Percentiles rank a stretch among this genome's conserved stretches.
Evolutionary conservation across 306 rosid species (phyloP).

Genomic region (Cucurbita maxima): DNA sequence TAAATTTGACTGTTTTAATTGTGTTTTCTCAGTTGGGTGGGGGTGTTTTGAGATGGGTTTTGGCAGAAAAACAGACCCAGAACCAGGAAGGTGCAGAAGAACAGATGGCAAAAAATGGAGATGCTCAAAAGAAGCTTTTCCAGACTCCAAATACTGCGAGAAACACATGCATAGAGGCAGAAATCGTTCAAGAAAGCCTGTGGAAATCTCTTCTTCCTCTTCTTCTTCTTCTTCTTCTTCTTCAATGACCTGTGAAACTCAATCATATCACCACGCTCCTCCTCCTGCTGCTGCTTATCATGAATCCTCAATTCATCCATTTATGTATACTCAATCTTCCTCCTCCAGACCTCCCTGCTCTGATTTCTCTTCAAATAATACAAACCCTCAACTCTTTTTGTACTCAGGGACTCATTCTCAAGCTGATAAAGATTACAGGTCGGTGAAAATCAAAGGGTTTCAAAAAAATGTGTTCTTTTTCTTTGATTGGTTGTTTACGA

Average conservation of each 20-base stretch:
- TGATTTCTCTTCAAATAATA: constrained; percentile 29
- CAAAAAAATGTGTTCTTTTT: not conserved
- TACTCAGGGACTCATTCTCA: constrained; percentile 39
- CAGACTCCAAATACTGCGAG: constrained; percentile 97
- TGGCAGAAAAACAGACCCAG: constrained; percentile 94
- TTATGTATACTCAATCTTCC: constrained; percentile 30
- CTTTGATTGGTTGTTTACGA: not conserved
- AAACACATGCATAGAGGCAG: constrained; percentile 99
- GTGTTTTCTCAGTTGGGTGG: constrained; percentile 65
- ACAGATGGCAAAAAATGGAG: constrained; percentile 99
- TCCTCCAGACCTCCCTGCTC: constrained; percentile 39
- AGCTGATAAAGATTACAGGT: constrained; percentile 61
- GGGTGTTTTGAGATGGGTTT: constrained; percentile 90
- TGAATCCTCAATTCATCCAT: constrained; percentile 35
- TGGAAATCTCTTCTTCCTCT: constrained; percentile 58
- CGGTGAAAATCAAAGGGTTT: not conserved
- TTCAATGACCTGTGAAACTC: constrained; percentile 27
- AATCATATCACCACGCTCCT: constrained; percentile 19
- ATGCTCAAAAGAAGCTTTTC: constrained; percentile 97
- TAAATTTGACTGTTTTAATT: constrained; percentile 1
- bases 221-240: constrained; percentile 25
- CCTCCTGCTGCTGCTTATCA: constrained; percentile 23
- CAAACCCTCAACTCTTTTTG: constrained; percentile 41
- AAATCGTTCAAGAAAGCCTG: constrained; percentile 99
- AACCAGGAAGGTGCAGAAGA: constrained; percentile 99